Evolutionary conservation across 441 rosid species (phyloP).

Genomic region (Populus trichocarpa): DNA sequence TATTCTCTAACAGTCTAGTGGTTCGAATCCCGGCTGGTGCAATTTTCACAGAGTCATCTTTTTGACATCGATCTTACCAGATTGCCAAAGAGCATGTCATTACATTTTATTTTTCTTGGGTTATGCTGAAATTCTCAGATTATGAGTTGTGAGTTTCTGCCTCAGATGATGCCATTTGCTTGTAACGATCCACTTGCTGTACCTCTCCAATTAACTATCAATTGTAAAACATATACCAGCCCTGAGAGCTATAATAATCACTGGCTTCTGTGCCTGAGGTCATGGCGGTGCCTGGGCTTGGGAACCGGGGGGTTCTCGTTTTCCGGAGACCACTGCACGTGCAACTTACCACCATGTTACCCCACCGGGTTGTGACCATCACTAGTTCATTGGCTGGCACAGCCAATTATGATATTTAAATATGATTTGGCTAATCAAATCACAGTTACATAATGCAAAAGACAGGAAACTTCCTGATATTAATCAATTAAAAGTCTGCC

Average conservation of each 20-base stretch:
- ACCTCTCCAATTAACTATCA: no score
- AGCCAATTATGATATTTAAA: background rate
- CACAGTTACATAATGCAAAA: background rate
- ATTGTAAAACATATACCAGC: background rate
- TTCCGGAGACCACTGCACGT: conserved; percentile 1
- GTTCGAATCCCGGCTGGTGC: conserved; percentile 89
- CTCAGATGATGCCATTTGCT: background rate
- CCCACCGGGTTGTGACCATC: background rate
- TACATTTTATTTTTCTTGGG: no score
- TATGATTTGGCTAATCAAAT: background rate
- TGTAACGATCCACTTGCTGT: background rate
- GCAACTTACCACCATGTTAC: conserved; percentile 4
- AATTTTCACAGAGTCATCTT: background rate
- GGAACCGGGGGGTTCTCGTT: background rate
- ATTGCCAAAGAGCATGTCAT: no score
- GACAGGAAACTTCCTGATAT: conserved; percentile 16
- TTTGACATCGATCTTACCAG: background rate
- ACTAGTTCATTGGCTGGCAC: conserved; percentile 11
- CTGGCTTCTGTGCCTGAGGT: background rate
- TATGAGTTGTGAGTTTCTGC: background rate
- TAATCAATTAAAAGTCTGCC: background rate
- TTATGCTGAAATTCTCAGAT: background rate
- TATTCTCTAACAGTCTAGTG: no score
- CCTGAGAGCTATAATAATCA: background rate
- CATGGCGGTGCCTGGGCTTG: background rate